Evolutionary conservation across 2,329 filamentous ascomycete genomes (phyloP).

Genomic region (Thelonectria blattea): DNA sequence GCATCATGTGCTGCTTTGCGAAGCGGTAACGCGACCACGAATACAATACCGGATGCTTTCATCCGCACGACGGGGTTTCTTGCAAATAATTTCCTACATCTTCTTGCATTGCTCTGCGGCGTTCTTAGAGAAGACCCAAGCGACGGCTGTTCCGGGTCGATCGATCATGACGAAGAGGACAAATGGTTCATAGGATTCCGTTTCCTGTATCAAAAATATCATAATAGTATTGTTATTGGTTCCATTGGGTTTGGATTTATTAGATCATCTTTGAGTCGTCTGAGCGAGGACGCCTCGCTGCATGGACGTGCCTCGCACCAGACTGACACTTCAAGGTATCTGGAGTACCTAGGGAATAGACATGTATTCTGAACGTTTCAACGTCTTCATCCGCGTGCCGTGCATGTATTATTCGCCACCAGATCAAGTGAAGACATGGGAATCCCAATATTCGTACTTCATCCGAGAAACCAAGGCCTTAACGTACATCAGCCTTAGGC

Average conservation of each 20-base stretch:
- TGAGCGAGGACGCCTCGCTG: neutral
- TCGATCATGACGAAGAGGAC: neutral
- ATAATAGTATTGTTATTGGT: neutral
- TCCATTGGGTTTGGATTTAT: neutral
- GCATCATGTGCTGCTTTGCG: constrained; percentile 36
- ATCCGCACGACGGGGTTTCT: neutral
- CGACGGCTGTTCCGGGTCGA: neutral
- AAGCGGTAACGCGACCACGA: constrained; percentile 6
- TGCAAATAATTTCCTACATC: neutral
- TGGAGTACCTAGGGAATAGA: neutral
- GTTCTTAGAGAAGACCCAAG: constrained; percentile 3
- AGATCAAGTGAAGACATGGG: too few relatives aligned
- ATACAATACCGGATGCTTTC: neutral
- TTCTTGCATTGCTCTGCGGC: constrained; percentile 9
- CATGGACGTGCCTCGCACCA: neutral
- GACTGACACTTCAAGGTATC: neutral
- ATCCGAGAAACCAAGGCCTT: too few relatives aligned
- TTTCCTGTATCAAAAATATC: neutral
- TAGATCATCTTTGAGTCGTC: neutral
- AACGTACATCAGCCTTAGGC: neutral
- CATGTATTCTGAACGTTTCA: neutral
- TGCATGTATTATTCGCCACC: neutral
- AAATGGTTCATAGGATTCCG: neutral
- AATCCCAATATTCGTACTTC: too few relatives aligned
- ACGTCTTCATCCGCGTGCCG: neutral